Evolutionary conservation across 371 early-diverging fungal genomes (phyloP).

Genomic region (Rhizopus microsporus): DNA sequence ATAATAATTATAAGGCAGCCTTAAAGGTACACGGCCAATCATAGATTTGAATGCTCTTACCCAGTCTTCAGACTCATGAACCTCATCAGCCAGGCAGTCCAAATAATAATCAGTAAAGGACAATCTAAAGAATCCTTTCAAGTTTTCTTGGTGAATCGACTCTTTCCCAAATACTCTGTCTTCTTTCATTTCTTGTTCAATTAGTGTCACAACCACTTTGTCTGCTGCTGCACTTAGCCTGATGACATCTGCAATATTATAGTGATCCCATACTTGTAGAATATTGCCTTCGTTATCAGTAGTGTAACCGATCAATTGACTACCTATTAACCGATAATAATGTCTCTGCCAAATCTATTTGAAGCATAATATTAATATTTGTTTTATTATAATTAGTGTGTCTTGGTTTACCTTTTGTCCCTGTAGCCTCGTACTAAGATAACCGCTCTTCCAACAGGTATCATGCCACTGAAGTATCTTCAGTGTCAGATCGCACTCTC

Average conservation of each 20-base stretch:
- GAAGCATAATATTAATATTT: neutral
- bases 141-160: constrained; percentile 29
- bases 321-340: constrained; percentile 43
- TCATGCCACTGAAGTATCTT: constrained; percentile 50
- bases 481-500: constrained; percentile 47
- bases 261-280: constrained; percentile 29
- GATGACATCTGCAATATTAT: constrained; percentile 45
- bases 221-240: constrained; percentile 43
- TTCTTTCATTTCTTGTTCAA: constrained; percentile 18
- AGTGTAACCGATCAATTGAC: constrained; percentile 35
- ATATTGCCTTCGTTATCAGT: constrained; percentile 12
- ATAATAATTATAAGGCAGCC: constrained; percentile 31
- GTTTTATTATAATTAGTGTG: neutral
- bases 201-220: constrained; percentile 40
- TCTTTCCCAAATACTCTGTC: constrained; percentile 32
- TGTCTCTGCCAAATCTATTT: constrained; percentile 42
- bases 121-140: constrained; percentile 44
- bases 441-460: constrained; percentile 45
- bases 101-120: constrained; percentile 39
- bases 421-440: constrained; percentile 34
- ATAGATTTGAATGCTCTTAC: constrained; percentile 45
- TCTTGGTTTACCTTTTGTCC: constrained; percentile 32
- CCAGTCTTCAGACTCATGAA: constrained; percentile 48
- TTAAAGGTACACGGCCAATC: constrained; percentile 47
- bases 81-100: constrained; percentile 44